Base-by-base conservation (phyloP, 2,329 filamentous ascomycete genomes). In the Pseudocercospora cruenta region DNA sequence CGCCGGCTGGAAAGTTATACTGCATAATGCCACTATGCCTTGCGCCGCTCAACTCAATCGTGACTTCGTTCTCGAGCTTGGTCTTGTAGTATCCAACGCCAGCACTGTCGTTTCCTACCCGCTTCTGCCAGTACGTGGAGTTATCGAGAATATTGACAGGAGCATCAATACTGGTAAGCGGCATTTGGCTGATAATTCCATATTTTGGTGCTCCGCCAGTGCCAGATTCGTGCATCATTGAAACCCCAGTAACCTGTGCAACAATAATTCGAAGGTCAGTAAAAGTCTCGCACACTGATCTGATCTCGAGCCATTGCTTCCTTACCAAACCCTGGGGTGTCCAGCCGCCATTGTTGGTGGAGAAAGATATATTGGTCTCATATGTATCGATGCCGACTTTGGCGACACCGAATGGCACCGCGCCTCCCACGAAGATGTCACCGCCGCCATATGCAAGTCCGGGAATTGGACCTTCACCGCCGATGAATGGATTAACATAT, bases 191-290 rank as follows among this genome's bases (percentile, higher is more conserved):
- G 24, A 88, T 81, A 1, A 90, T 87, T 4, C 89, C 89, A 67
- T 91, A 91, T 75, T 91, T 91, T 0, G 89, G 88, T 1, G 87
- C 87, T 1, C 89, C 89, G 7, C 89, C 89, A 0, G 88, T 91
- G 2, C 88, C 88, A 67, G 85, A 86, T 73, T 90, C 87, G 69
- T 90, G 88, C 72, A 90, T 85, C 83, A 90, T 82, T 39, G 60
- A 64, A 24, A 73, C 64, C 10, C 67, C 67, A 8, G 67, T 69
- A n/a, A 69, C 39, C 39, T 43, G 8, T 16, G 19, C 16, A 19
- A 8, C 8, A 9, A 43, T 8, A 19, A 19, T 4, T 19, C 39
- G 16, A 43, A 43, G 6, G 8, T 19, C n/a, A 43, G 39, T 6
- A 10, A 43, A 43, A 8, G 3, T 19, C 16, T 19, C 16, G 2